A percentile compares a stretch with the other conserved stretches of the same genome.
These are phyloP conservation scores for Adansonia rubrostipa DNA, from an alignment of 441 rosid genomes.

Conservation along the genomic window DNA sequence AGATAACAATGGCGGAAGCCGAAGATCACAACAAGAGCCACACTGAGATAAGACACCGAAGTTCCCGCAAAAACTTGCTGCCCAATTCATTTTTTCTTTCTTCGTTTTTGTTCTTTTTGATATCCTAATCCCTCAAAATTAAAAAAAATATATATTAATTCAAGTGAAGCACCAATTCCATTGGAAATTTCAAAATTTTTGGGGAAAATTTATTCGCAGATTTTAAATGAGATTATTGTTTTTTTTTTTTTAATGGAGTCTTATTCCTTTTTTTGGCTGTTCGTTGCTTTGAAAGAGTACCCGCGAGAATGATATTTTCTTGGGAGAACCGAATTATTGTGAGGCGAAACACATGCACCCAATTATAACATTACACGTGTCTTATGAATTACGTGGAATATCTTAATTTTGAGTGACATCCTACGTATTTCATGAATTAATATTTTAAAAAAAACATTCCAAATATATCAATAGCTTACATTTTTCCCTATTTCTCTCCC, in stretches of 20 bases:
- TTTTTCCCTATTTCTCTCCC: too few relatives aligned
- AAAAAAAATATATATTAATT: not conserved
- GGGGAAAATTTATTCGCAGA: not conserved
- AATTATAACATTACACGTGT: not conserved
- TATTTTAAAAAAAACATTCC: too few relatives aligned
- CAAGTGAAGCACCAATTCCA: conserved; percentile 42
- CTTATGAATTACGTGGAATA: not conserved
- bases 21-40: conserved; percentile 55
- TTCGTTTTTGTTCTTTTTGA: not conserved
- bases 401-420: not conserved
- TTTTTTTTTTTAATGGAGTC: not conserved
- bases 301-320: not conserved
- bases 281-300: not conserved
- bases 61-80: conserved; percentile 56
- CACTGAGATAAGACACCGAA: conserved; percentile 50
- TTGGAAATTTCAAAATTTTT: conserved; percentile 16
- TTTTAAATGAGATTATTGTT: not conserved
- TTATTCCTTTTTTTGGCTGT: not conserved
- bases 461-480: too few relatives aligned
- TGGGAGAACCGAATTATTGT: not conserved
- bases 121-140: not conserved
- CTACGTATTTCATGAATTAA: not conserved
- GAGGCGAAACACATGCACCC: not conserved
- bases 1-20: conserved; percentile 53
- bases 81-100: conserved; percentile 51